These are phyloP conservation scores for Oryza nivara DNA, from an alignment of 176 grass and related monocot species.

Conservation along the genomic window DNA sequence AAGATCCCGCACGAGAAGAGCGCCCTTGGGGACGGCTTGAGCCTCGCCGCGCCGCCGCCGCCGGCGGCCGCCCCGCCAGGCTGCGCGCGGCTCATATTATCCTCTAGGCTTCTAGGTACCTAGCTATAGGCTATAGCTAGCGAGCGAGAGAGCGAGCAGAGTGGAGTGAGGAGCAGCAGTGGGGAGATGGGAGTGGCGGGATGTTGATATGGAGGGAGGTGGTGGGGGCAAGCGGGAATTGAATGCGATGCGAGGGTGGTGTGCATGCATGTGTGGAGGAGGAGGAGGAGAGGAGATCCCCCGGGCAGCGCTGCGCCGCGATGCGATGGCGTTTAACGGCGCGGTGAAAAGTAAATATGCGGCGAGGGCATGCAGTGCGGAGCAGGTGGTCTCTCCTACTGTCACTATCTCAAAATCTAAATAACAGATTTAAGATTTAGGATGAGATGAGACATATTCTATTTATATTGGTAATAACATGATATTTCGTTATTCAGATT, in stretches of 20 bases:
- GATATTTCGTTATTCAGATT: too few relatives aligned
- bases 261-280: constrained; percentile 4
- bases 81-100: constrained; percentile 61
- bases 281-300: constrained; percentile 1
- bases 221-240: constrained; percentile 17
- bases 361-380: too few relatives aligned
- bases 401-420: too few relatives aligned
- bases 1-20: constrained; percentile 86
- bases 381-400: too few relatives aligned
- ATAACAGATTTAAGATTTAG: too few relatives aligned
- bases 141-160: too few relatives aligned
- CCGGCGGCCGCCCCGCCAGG: not conserved
- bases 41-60: constrained; percentile 38
- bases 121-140: not conserved
- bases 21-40: constrained; percentile 72
- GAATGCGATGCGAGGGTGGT: constrained; percentile 12
- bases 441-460: too few relatives aligned
- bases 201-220: constrained; percentile 34
- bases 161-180: not conserved
- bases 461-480: too few relatives aligned
- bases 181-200: not conserved
- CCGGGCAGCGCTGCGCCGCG: not conserved
- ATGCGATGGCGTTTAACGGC: constrained; percentile 17
- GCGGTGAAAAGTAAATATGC: constrained; percentile 24
- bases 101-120: too few relatives aligned